Evolutionary conservation across 2,329 filamentous ascomycete genomes (phyloP).

Genomic region (Byssothecium circinans): DNA sequence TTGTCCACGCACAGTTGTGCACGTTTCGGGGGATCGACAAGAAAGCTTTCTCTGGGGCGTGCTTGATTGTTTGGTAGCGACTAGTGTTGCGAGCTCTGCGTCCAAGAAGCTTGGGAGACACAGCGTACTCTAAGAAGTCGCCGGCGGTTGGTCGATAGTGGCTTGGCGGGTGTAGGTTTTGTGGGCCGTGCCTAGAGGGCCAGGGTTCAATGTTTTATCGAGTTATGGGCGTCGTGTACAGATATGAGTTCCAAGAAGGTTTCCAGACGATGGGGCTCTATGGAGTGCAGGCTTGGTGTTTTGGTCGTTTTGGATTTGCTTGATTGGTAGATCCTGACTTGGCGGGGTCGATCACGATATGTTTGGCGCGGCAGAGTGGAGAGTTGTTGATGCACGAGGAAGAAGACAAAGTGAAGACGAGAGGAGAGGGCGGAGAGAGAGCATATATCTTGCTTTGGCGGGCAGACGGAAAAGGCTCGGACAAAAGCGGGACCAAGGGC

Average conservation of each 20-base stretch:
- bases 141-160: slow-evolving; percentile 20
- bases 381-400: slow-evolving; percentile 19
- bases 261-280: slow-evolving; percentile 24
- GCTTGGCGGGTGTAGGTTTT: slow-evolving; percentile 28
- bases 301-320: slow-evolving; percentile 27
- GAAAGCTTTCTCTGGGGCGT: slow-evolving; percentile 20
- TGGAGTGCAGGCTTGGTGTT: slow-evolving; percentile 21
- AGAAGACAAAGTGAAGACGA: slow-evolving; percentile 9
- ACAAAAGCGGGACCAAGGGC: slow-evolving; percentile 9
- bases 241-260: slow-evolving; percentile 23
- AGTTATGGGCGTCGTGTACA: slow-evolving; percentile 17
- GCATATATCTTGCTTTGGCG: slow-evolving; percentile 11
- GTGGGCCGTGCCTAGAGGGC: slow-evolving; percentile 10
- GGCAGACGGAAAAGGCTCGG: slow-evolving; percentile 13
- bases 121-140: slow-evolving; percentile 13
- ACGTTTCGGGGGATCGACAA: slow-evolving; percentile 17
- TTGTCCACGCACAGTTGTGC: slow-evolving; percentile 17
- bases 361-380: slow-evolving; percentile 36
- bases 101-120: slow-evolving; percentile 28
- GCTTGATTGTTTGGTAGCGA: slow-evolving; percentile 29
- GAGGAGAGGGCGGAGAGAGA: slow-evolving; percentile 7
- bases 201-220: slow-evolving; percentile 22
- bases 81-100: slow-evolving; percentile 16
- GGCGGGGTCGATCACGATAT: slow-evolving; percentile 26
- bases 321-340: slow-evolving; percentile 23